A percentile compares a stretch with the other conserved stretches of the same genome.
phyloP scores from a whole-genome alignment of 495 filamentous ascomycete genomes.

The Penicillium angulare region DNA sequence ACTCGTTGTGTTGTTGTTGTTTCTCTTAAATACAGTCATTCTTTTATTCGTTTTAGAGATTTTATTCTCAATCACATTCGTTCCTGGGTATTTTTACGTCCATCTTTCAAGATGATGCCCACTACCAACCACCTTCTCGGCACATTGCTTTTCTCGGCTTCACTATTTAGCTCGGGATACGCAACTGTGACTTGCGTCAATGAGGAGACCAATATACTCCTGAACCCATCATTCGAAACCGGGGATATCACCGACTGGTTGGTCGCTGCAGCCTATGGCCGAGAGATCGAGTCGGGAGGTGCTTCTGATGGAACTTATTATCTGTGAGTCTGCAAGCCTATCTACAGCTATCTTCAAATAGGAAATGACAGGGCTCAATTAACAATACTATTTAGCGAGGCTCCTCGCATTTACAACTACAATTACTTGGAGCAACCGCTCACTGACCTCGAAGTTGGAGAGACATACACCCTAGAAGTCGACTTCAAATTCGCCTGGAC shows the following conservation, averaged over 20 bases:
- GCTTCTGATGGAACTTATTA: not conserved
- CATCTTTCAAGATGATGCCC: not conserved
- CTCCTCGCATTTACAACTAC: not conserved
- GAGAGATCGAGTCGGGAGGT: not conserved
- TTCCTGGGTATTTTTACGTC: not conserved
- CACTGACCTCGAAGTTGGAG: not conserved
- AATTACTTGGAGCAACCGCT: not conserved
- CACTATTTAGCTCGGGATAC: not conserved
- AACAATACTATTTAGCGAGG: not conserved
- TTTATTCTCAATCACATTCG: not conserved
- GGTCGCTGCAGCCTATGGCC: too few species aligned
- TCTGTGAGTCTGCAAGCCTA: too few species aligned
- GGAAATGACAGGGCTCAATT: too few species aligned
- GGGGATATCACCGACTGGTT: not conserved
- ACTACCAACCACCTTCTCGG: not conserved
- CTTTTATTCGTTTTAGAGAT: not conserved
- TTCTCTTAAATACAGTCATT: not conserved
- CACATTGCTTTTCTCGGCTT: not conserved
- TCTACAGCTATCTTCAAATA: too few species aligned
- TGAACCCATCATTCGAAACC: constrained; percentile 1
- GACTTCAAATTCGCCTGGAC: not conserved
- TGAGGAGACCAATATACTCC: not conserved
- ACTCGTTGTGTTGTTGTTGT: not conserved
- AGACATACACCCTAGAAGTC: not conserved
- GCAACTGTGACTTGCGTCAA: not conserved